phyloP scores from a whole-genome alignment of 768 basidiomycete genomes.

The Clitopilus passeckerianus region DNA sequence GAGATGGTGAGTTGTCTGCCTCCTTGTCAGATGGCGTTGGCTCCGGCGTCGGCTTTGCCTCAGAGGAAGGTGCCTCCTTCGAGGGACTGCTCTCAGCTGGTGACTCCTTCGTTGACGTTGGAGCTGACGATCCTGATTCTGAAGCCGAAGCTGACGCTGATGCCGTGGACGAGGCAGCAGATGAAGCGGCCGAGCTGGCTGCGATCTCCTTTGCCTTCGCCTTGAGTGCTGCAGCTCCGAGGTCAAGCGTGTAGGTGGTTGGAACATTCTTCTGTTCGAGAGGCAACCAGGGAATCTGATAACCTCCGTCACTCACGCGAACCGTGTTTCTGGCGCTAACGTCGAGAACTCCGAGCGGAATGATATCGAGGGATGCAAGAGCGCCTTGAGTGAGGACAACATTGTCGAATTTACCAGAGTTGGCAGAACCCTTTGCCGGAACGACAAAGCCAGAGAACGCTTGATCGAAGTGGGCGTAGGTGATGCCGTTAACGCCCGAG shows the following conservation, averaged over 20 bases:
- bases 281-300: conserved; percentile 63
- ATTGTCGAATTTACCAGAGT: conserved; percentile 53
- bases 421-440: conserved; percentile 53
- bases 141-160: not conserved
- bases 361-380: conserved; percentile 49
- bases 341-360: conserved; percentile 51
- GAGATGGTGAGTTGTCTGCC: not conserved
- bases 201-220: conserved; percentile 15
- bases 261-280: conserved; percentile 49
- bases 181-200: conserved; percentile 5
- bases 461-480: conserved; percentile 56
- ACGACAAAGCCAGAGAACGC: conserved; percentile 50
- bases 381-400: conserved; percentile 60
- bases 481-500: conserved; percentile 41
- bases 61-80: not conserved
- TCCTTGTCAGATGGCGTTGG: not conserved
- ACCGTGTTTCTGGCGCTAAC: conserved; percentile 44
- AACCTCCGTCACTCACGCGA: conserved; percentile 47
- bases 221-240: conserved; percentile 14
- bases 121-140: not conserved
- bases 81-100: not conserved
- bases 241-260: conserved; percentile 38
- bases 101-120: not conserved
- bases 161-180: conserved; percentile 3
- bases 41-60: not conserved